Base-by-base conservation (phyloP, 2,329 filamentous ascomycete genomes). In the Aspergillus ustus region DNA sequence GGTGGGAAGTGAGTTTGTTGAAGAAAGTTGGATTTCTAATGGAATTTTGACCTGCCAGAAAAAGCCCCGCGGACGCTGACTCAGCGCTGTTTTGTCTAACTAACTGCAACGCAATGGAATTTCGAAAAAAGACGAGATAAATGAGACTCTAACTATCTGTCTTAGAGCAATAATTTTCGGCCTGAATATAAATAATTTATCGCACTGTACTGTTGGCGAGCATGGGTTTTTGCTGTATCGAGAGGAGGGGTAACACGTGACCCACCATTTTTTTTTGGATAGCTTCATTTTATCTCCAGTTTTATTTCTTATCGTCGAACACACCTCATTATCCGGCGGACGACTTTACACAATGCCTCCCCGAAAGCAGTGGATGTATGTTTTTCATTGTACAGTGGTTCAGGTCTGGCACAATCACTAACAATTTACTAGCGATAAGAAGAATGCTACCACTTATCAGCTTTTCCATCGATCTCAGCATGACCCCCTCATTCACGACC, bases 381-480 rank as follows among this genome's bases (percentile, higher is more conserved):
- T 78, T 57, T 56, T 29, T 43, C 25, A 19, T 37, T 9, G 45
- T 37, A 28, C 2, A 19, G 20, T 22, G 17, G 19, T 2, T 40
- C 13, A 3, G 45, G 25, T 34, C 40, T 37, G 57, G 25, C 25
- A 52, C 40, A 57, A 22, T 45, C 52, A 48, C 52, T 61, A 52
- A 67, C 67, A 61, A 69, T 71, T 76, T 59, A 76, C 70, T 73
- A 89, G 87, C 69, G 86, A 97, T 83, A 97, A 97, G 83, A 96
- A 97, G 80, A 90, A 86, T 63, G 93, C 95, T 70, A 91, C 91
- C 76, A 95, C 93, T 80, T 98, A 96, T 80, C 90, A 91, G 70
- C 91, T 99, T 75, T 92, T 98, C 71, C 92, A 97, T 81, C 92
- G 95, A 73, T 92, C 94, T 37, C 96, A 99, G 80, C 92, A 97